Conservation (phyloP, 306 rosid genomes). For the Cucumis hystrix region DNA sequence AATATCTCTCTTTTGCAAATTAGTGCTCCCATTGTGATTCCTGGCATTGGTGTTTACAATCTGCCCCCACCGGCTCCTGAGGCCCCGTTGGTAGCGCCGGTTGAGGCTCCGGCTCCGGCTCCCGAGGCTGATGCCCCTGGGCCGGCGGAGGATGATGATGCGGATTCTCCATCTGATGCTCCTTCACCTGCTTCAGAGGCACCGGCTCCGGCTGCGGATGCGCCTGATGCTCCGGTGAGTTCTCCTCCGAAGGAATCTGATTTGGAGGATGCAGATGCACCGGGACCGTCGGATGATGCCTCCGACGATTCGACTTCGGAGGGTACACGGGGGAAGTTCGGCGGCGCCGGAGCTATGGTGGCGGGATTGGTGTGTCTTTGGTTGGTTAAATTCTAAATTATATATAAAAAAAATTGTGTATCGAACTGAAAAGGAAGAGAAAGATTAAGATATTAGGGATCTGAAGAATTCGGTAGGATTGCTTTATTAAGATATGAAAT, state of each 20-base stretch:
- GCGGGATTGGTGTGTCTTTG: background rate
- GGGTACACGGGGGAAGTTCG: background rate
- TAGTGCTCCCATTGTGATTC: constrained; percentile 17
- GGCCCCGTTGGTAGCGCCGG: background rate
- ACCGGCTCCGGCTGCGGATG: background rate
- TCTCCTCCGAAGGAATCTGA: background rate
- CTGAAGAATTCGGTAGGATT: background rate
- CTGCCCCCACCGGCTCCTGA: constrained; percentile 4
- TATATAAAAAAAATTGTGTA: background rate
- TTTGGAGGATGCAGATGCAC: background rate
- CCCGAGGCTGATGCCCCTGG: constrained; percentile 12
- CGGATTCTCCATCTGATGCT: background rate
- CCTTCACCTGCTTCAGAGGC: background rate
- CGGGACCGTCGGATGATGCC: background rate
- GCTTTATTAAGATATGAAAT: no score
- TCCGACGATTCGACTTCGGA: background rate
- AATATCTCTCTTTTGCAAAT: constrained; percentile 50
- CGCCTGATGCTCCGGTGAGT: background rate
- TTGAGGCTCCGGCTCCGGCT: constrained; percentile 13
- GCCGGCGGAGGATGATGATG: background rate
- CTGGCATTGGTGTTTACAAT: constrained; percentile 21
- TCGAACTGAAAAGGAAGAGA: background rate
- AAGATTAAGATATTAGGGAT: background rate
- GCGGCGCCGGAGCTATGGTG: background rate
- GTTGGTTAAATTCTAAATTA: background rate